Conservation (phyloP, 768 basidiomycete genomes). For the Leccinum rimulosum region DNA sequence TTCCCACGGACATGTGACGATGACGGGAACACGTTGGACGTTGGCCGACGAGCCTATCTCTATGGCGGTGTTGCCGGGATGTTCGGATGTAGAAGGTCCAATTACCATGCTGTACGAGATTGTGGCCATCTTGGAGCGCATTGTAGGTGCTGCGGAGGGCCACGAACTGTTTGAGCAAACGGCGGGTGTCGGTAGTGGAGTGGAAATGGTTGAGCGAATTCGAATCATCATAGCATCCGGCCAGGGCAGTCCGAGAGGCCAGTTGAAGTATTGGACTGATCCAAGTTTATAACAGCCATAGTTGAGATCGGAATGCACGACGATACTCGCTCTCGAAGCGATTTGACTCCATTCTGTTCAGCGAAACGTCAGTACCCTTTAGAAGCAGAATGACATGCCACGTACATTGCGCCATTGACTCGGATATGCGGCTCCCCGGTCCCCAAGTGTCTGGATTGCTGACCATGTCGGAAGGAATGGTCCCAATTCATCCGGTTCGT, state of each 20-base stretch:
- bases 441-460: no score
- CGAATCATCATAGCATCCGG: constrained; percentile 89
- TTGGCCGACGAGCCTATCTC: constrained; percentile 67
- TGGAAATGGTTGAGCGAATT: constrained; percentile 95
- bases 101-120: constrained; percentile 79
- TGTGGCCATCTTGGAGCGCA: constrained; percentile 82
- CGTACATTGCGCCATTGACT: no score
- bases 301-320: no score
- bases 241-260: constrained; percentile 76
- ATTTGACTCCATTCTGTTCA: no score
- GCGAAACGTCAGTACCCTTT: no score
- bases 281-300: constrained; percentile 47
- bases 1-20: no score
- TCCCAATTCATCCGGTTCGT: no score
- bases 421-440: no score
- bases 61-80: constrained; percentile 73
- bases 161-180: constrained; percentile 71
- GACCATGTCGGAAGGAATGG: no score
- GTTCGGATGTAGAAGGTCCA: constrained; percentile 75
- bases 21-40: no score
- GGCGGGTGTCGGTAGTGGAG: constrained; percentile 74
- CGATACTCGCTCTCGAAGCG: no score
- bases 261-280: constrained; percentile 91
- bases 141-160: constrained; percentile 69
- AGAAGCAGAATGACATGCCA: no score